These are phyloP conservation scores for Lepidium aucheri DNA, from an alignment of 345 rosid species.

Conservation along the genomic window DNA sequence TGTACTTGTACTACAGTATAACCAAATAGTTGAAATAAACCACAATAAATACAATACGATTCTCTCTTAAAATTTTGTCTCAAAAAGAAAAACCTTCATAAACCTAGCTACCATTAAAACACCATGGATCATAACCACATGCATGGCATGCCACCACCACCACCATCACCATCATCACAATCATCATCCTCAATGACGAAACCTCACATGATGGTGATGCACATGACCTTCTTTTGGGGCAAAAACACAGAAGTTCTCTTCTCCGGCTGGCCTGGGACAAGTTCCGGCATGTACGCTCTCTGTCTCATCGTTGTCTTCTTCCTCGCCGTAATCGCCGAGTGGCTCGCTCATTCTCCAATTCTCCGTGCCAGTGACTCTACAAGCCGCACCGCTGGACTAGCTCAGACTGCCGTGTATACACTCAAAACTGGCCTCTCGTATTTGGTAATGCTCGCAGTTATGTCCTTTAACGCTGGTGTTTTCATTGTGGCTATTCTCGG, in stretches of 20 bases:
- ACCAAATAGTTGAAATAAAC: background rate
- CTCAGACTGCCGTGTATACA: conserved; percentile 41
- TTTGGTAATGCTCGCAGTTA: conserved; percentile 70
- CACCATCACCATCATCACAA: too few species aligned
- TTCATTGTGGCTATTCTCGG: conserved; percentile 65
- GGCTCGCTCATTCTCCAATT: conserved; percentile 38
- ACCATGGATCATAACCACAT: conserved; percentile 31
- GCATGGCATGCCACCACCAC: conserved; percentile 29
- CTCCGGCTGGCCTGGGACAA: conserved; percentile 59
- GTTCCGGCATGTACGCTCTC: conserved; percentile 44
- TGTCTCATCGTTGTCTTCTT: conserved; percentile 43
- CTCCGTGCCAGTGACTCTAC: conserved; percentile 22
- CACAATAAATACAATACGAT: background rate
- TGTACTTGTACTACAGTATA: conserved; percentile 14
- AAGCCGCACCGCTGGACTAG: conserved; percentile 34
- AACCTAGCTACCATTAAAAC: background rate
- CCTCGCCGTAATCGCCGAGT: conserved; percentile 41
- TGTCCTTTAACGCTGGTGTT: conserved; percentile 85
- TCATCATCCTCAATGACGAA: background rate
- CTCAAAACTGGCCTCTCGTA: conserved; percentile 51
- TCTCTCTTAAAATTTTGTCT: background rate
- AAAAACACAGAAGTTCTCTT: conserved; percentile 50
- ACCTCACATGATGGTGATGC: conserved; percentile 41
- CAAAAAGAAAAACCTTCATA: background rate
- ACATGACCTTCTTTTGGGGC: conserved; percentile 78